Evolutionary conservation across 2,329 filamentous ascomycete genomes (phyloP).

Genomic region (Colletotrichum echinochloae): DNA sequence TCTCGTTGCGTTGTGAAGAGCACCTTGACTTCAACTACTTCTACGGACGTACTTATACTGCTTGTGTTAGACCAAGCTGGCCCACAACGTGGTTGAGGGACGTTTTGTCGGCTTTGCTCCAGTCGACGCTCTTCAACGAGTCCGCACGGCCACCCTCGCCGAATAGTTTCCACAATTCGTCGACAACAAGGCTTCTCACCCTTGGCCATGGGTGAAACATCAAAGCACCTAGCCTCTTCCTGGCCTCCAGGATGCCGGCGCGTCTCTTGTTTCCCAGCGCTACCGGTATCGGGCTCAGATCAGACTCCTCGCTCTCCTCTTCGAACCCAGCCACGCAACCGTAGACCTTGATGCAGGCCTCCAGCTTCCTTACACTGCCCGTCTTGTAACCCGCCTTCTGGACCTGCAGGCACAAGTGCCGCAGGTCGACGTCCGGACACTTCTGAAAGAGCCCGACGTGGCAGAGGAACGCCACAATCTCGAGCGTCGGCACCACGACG

Average conservation of each 20-base stretch:
- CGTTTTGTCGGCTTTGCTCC: constrained; percentile 64
- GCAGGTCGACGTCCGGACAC: constrained; percentile 56
- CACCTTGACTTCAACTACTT: not conserved
- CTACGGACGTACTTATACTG: not conserved
- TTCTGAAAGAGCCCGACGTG: constrained; percentile 66
- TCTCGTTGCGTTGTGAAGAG: not conserved
- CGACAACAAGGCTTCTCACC: constrained; percentile 71
- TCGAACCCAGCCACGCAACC: constrained; percentile 68
- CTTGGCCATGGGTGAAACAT: constrained; percentile 86
- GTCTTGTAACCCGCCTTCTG: constrained; percentile 88
- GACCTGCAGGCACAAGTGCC: constrained; percentile 74
- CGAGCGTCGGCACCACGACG: constrained; percentile 79
- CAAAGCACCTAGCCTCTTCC: constrained; percentile 78
- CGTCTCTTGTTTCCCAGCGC: constrained; percentile 49
- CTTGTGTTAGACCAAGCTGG: constrained; percentile 55
- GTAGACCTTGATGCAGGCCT: constrained; percentile 85
- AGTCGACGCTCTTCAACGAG: constrained; percentile 66
- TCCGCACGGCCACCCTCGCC: constrained; percentile 46
- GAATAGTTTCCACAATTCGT: constrained; percentile 68
- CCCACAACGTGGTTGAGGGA: constrained; percentile 57
- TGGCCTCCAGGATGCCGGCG: constrained; percentile 64
- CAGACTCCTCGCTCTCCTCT: constrained; percentile 37
- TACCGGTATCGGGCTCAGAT: constrained; percentile 24
- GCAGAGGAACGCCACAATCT: constrained; percentile 82
- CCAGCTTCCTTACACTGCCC: constrained; percentile 83